A percentile compares a stretch with the other conserved stretches of the same genome.
phyloP scores from a whole-genome alignment of 345 rosid genomes.

The Geranium rotundifolium region DNA sequence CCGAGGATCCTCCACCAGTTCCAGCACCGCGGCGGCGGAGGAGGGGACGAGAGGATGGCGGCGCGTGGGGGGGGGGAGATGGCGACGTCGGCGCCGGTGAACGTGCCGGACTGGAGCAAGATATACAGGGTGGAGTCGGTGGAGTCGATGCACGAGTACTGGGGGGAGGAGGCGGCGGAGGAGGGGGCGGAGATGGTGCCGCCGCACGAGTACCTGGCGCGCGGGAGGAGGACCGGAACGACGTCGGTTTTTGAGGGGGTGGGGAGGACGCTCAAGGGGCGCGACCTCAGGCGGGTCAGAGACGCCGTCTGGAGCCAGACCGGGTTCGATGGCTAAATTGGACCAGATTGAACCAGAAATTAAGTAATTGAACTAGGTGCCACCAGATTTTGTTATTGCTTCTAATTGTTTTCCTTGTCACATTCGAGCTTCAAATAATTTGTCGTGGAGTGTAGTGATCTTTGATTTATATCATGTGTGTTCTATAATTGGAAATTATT shows the following conservation, averaged over 20 bases:
- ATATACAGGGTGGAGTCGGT: conserved; percentile 67
- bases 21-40: conserved; percentile 29
- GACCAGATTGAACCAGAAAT: not conserved
- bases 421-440: too few species aligned
- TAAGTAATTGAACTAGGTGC: too few species aligned
- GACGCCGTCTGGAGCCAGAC: conserved; percentile 94
- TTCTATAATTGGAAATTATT: too few species aligned
- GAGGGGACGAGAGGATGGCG: too few species aligned
- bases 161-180: conserved; percentile 40
- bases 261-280: conserved; percentile 85
- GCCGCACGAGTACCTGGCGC: conserved; percentile 82
- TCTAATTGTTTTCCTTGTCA: conserved; percentile 6
- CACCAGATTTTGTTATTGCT: not conserved
- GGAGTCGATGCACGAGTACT: conserved; percentile 65
- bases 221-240: conserved; percentile 32
- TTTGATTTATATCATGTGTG: too few species aligned
- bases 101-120: conserved; percentile 95
- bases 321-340: conserved; percentile 46
- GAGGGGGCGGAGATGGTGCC: conserved; percentile 63
- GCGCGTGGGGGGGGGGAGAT: too few species aligned
- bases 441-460: too few species aligned
- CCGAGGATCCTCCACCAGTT: conserved; percentile 71
- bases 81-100: conserved; percentile 79
- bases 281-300: conserved; percentile 82
- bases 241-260: conserved; percentile 74